Evolutionary conservation across 225 moss, liverwort and hornwort species (phyloP), one percentile per base, ranked within the genome.

Genomic region (Thuidium tamariscinum): DNA sequence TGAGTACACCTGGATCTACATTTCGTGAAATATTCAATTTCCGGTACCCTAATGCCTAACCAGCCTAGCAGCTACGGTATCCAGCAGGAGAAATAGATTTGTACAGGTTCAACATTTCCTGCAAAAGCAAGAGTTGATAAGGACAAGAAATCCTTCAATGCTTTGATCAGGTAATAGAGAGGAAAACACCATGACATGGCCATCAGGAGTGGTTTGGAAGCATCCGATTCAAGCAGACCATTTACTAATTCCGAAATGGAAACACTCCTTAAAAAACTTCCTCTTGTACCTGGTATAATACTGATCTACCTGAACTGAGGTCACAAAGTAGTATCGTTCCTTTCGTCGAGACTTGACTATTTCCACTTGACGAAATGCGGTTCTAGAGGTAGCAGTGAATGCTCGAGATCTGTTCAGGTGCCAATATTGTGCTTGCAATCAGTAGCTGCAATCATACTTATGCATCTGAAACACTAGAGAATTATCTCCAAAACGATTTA

Each of bases 171-270:
- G 71, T 55, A 74, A 26, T 20, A 75, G 75, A 66, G 85, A 86
- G 91, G 86, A 77, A 88, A 83, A 91, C 79, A 86, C 88, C 88
- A 80, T 74, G 29, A 61, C 68, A 86, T 91, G 88, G 81, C 77
- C 84, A 89, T 81, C 88, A 84, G 81, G 84, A 86, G 86, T 80
- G 49, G 74, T 60, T 80, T 68, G 25, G 52, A 83, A 65, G 71
- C 73, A 41, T 42, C 39, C 54, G 41, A 74, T 79, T 79, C 82
- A 62, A 56, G 70, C 39, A 77, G 39, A 82, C 41, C 79, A 79
- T 51, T 42, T 23, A 66, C 59, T 34, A 80, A 55, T 48, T 76
- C 80, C 32, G n/a, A 79, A 68, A 83, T 54, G 62, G 37, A 71
- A 76, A 81, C 26, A 77, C 83, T 86, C 89, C 84, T 83, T 72